Percentiles rank a stretch among this genome's conserved stretches.
Conservation (phyloP, 768 basidiomycete genomes). For the Ephemerocybe angulata region DNA sequence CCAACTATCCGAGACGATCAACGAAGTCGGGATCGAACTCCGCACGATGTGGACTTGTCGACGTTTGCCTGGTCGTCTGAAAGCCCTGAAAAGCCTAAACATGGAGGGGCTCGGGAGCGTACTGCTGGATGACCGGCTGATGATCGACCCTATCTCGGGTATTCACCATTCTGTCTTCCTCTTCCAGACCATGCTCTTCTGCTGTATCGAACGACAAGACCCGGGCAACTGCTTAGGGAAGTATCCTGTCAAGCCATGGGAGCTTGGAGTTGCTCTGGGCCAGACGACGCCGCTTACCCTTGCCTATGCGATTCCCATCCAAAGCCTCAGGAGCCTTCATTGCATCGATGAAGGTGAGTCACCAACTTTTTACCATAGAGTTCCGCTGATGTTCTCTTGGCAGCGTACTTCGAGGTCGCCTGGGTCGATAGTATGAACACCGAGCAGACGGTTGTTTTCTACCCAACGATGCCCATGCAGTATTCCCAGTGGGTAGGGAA, state of each 20-base stretch:
- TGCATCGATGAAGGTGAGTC: constrained; percentile 28
- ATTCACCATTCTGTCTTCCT: constrained; percentile 29
- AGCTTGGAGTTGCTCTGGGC: constrained; percentile 33
- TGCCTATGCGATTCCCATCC: constrained; percentile 28
- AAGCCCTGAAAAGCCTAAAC: constrained; percentile 22
- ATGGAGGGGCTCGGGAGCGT: constrained; percentile 29
- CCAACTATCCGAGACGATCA: constrained; percentile 31
- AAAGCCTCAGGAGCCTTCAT: constrained; percentile 21
- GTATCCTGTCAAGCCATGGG: constrained; percentile 37
- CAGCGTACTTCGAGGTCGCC: constrained; percentile 30
- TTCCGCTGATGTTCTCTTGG: neutral
- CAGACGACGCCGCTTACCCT: constrained; percentile 25
- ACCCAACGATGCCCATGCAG: constrained; percentile 20
- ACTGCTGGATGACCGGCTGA: constrained; percentile 33
- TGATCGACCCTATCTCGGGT: constrained; percentile 19
- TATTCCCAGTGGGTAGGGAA: constrained; percentile 27
- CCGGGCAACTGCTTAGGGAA: constrained; percentile 9
- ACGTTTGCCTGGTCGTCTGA: constrained; percentile 26
- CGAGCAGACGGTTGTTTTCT: constrained; percentile 19
- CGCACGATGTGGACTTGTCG: constrained; percentile 30
- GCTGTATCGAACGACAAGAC: constrained; percentile 26
- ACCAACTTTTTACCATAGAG: neutral
- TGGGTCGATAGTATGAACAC: constrained; percentile 24
- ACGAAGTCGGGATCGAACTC: constrained; percentile 35
- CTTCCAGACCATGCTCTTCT: constrained; percentile 33